Conservation (phyloP, 768 basidiomycete genomes). For the Boletus bicolor region DNA sequence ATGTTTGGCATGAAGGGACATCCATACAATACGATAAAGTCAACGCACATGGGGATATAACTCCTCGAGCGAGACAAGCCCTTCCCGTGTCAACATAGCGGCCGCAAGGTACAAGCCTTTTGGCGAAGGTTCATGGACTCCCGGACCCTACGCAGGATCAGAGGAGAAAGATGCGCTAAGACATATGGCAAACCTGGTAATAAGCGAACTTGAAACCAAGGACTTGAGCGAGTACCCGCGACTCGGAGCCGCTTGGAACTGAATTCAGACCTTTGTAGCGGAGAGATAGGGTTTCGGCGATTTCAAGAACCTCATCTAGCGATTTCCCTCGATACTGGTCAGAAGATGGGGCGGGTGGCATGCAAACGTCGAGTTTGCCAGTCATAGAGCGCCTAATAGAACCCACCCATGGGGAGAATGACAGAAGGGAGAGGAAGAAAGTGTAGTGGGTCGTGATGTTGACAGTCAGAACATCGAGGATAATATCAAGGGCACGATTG, state of each 20-base stretch:
- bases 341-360: constrained; percentile 38
- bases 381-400: constrained; percentile 36
- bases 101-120: constrained; percentile 76
- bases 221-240: constrained; percentile 80
- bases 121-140: constrained; percentile 59
- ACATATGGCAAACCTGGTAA: constrained; percentile 66
- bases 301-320: constrained; percentile 62
- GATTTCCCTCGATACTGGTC: constrained; percentile 53
- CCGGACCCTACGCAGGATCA: constrained; percentile 43
- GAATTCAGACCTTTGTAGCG: constrained; percentile 1
- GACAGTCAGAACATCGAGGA: constrained; percentile 85
- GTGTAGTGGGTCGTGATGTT: constrained; percentile 79
- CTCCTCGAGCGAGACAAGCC: constrained; percentile 83
- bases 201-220: constrained; percentile 96
- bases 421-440: constrained; percentile 86
- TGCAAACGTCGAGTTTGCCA: constrained; percentile 29
- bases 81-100: constrained; percentile 86
- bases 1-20: constrained; percentile 5
- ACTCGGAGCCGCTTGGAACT: constrained; percentile 33
- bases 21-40: background rate
- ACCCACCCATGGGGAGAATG: constrained; percentile 84
- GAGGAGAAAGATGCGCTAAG: constrained; percentile 1
- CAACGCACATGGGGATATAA: constrained; percentile 84
- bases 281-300: constrained; percentile 42
- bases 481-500: constrained; percentile 87